Conservation (phyloP, 495 filamentous ascomycete genomes). For the Cryomyces minteri region DNA sequence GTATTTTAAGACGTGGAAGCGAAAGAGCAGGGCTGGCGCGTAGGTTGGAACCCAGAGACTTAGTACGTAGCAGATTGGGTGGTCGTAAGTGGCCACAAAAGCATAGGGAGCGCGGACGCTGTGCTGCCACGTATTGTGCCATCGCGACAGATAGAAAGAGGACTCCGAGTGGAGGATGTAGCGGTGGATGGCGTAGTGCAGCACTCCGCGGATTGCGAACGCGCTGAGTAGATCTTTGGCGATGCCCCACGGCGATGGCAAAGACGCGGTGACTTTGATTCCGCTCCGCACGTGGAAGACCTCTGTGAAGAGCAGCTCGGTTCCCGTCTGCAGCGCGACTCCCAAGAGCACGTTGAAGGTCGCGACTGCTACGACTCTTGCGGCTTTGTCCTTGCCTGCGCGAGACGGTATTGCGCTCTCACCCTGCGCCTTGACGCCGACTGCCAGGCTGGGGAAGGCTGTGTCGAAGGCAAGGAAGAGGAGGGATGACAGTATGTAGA, state of each 20-base stretch:
- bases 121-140: conserved; percentile 52
- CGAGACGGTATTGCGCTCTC: conserved; percentile 34
- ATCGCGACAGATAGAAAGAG: conserved; percentile 17
- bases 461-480: conserved; percentile 60
- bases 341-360: conserved; percentile 48
- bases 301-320: conserved; percentile 33
- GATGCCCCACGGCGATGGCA: conserved; percentile 45
- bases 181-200: conserved; percentile 55
- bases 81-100: conserved; percentile 57
- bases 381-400: conserved; percentile 13
- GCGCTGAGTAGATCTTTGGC: conserved; percentile 31
- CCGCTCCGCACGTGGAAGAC: conserved; percentile 32
- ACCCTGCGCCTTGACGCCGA: conserved; percentile 51
- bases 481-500: conserved; percentile 56
- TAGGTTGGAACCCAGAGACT: conserved; percentile 54
- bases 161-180: conserved; percentile 40
- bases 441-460: conserved; percentile 43
- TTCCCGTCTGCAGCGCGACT: conserved; percentile 15
- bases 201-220: conserved; percentile 36
- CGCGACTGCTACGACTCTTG: conserved; percentile 29
- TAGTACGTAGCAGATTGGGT: conserved; percentile 56
- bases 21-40: conserved; percentile 45
- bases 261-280: conserved; percentile 34
- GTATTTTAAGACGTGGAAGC: conserved; percentile 64
- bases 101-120: conserved; percentile 40